These are phyloP conservation scores for Coemansia sp. DNA, from an alignment of 192 early-diverging fungal species.

Conservation along the genomic window DNA sequence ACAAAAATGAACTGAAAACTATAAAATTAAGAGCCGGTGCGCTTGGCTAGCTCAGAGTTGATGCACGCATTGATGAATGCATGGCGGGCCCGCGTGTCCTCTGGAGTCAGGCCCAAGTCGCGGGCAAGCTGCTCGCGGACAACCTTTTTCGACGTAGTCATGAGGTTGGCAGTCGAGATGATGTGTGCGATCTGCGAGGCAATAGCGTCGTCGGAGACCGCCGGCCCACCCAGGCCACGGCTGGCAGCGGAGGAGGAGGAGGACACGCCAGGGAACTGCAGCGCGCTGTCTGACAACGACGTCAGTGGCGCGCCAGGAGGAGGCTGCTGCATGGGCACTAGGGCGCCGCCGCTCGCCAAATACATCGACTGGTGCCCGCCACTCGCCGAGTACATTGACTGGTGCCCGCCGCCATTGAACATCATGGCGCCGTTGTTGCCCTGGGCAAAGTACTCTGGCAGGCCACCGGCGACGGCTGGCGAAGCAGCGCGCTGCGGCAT, in stretches of 20 bases:
- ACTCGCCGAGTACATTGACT: background rate
- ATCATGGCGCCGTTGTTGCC: constrained; percentile 8
- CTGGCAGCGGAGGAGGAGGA: background rate
- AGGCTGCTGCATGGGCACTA: constrained; percentile 3
- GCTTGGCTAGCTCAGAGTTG: constrained; percentile 43
- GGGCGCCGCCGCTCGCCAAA: background rate
- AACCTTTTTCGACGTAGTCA: constrained; percentile 98
- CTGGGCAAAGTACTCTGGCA: constrained; percentile 44
- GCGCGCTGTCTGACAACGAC: background rate
- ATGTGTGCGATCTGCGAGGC: constrained; percentile 73
- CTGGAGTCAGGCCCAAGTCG: constrained; percentile 66
- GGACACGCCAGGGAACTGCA: background rate
- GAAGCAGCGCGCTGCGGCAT: constrained; percentile 18
- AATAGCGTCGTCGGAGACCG: constrained; percentile 72
- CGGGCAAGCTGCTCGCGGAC: constrained; percentile 86
- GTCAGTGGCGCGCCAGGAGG: background rate
- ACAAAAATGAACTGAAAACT: background rate
- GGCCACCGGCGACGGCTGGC: constrained; percentile 15
- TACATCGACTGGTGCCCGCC: background rate
- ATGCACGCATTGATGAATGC: constrained; percentile 90
- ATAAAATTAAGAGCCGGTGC: constrained; percentile 16
- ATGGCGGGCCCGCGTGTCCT: constrained; percentile 80
- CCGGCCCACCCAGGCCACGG: constrained; percentile 36
- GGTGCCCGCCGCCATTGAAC: constrained; percentile 6
- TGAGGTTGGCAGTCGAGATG: constrained; percentile 86